phyloP scores from a whole-genome alignment of 106 monocot species.

The Agapanthus africanus region DNA sequence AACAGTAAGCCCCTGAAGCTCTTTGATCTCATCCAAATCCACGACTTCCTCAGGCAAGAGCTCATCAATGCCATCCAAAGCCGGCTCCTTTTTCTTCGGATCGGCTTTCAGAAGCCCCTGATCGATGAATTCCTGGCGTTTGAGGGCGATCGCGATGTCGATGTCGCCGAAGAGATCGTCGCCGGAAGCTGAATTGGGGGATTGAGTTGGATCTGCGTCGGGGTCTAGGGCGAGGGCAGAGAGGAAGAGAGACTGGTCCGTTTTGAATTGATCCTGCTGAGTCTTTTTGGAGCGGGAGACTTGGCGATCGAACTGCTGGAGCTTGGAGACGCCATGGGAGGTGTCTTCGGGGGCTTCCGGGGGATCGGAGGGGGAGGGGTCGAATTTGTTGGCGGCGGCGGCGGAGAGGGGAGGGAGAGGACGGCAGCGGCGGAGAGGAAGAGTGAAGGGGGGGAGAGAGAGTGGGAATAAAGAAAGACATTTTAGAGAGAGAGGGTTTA shows the following conservation, averaged over 20 bases:
- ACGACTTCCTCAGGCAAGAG: slow-evolving; percentile 66
- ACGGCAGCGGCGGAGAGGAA: slow-evolving; percentile 10
- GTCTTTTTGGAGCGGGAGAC: slow-evolving; percentile 61
- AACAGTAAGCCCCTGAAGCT: slow-evolving; percentile 48
- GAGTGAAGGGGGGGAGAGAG: slow-evolving; percentile 4
- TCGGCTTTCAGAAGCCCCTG: slow-evolving; percentile 54
- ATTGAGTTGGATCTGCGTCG: too few species aligned
- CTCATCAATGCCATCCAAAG: slow-evolving; percentile 31
- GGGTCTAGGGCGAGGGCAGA: slow-evolving; percentile 43
- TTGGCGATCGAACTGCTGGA: slow-evolving; percentile 64
- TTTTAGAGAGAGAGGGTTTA: background rate
- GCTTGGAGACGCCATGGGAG: slow-evolving; percentile 72
- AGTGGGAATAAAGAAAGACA: slow-evolving; percentile 9
- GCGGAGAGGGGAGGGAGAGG: slow-evolving; percentile 15
- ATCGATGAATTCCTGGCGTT: slow-evolving; percentile 64
- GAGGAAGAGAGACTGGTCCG: slow-evolving; percentile 53
- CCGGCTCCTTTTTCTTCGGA: slow-evolving; percentile 19
- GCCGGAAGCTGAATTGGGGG: background rate
- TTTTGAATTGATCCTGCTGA: slow-evolving; percentile 54
- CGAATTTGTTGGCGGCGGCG: slow-evolving; percentile 12
- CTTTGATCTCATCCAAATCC: slow-evolving; percentile 76
- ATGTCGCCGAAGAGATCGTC: slow-evolving; percentile 80
- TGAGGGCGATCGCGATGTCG: slow-evolving; percentile 74
- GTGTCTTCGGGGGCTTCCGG: slow-evolving; percentile 92
- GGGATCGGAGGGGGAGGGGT: slow-evolving; percentile 67